Evolutionary conservation across 2,329 filamentous ascomycete genomes (phyloP), one percentile per base, ranked within the genome.

Genomic region (Alternaria angustiovoidea): DNA sequence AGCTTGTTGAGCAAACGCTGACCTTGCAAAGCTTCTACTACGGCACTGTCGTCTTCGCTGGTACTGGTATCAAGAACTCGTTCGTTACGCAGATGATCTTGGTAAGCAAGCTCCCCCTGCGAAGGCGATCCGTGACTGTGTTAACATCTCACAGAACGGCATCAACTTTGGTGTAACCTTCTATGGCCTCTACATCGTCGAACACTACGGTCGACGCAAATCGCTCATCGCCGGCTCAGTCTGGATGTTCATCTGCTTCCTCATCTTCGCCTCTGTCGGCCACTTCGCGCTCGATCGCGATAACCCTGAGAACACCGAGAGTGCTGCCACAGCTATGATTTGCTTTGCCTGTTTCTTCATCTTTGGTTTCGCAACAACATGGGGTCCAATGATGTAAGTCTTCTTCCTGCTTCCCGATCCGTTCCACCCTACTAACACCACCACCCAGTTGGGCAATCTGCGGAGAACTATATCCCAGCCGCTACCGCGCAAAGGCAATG

Each of bases 261-360:
- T 89, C 61, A 80, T 83, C 55, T 83, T 82, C 60, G 76, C 79
- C 22, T 81, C 76, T 5, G 77, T 83, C 6, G 81, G 81, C 7
- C 79, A 81, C 65, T 82, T 81, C 61, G 60, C 69, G 3, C 73
- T 82, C 7, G 69, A 81, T 54, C 75, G 72, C 26, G 54, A 60
- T 1, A 63, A 67, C 8, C 76, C 79, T 0, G 54, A 66, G 12
- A 71, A 44, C 62, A 75, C 61, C 69, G 76, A 47, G 65, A 73
- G 43, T n/a, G 59, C 12, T 77, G 85, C 26, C 14, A 80, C 83
- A 12, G 84, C 84, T 36, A 85, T 91, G 64, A 88, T 91, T 43
- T 84, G 88, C 62, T 90, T 90, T 74, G 88, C 88, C 0, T 90
- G 88, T 70, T 81, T 91, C 56, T 89, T 89, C 72, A 88, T 89